Evolutionary conservation across 148 eudicot genomes (phyloP).

Genomic region (Nepenthes mirabilis): DNA sequence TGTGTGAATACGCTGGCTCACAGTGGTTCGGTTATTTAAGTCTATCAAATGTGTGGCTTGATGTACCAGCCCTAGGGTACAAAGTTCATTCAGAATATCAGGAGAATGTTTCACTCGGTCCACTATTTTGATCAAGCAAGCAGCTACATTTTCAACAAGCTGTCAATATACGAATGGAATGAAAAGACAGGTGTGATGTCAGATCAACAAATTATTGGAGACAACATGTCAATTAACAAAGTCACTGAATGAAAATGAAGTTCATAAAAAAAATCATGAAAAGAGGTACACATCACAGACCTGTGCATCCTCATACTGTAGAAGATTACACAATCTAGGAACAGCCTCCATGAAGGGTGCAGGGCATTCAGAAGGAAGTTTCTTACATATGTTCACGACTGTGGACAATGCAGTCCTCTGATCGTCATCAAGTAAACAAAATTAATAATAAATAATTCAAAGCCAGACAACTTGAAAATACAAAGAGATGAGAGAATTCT

Average conservation of each 20-base stretch:
- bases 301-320: constrained; percentile 84
- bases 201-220: not conserved
- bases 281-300: constrained; percentile 20
- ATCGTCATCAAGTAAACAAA: constrained; percentile 1
- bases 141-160: constrained; percentile 88
- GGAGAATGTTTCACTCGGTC: constrained; percentile 49
- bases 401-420: constrained; percentile 88
- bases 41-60: constrained; percentile 50
- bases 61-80: constrained; percentile 59
- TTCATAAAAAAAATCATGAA: not conserved
- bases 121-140: constrained; percentile 65
- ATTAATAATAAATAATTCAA: not conserved
- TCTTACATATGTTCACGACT: constrained; percentile 77
- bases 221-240: not conserved
- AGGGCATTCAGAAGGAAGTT: constrained; percentile 64
- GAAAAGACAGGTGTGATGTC: not conserved
- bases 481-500: not conserved
- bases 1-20: constrained; percentile 42
- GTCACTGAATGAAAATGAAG: not conserved
- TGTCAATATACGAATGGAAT: constrained; percentile 16
- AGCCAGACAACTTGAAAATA: not conserved
- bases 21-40: constrained; percentile 50
- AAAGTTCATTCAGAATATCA: constrained; percentile 56
- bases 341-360: constrained; percentile 72
- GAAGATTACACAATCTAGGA: constrained; percentile 76